A percentile compares a stretch with the other conserved stretches of the same genome.
Evolutionary conservation across 73 alveolate genomes (phyloP).

Genomic region (Diophrys appendiculata): DNA sequence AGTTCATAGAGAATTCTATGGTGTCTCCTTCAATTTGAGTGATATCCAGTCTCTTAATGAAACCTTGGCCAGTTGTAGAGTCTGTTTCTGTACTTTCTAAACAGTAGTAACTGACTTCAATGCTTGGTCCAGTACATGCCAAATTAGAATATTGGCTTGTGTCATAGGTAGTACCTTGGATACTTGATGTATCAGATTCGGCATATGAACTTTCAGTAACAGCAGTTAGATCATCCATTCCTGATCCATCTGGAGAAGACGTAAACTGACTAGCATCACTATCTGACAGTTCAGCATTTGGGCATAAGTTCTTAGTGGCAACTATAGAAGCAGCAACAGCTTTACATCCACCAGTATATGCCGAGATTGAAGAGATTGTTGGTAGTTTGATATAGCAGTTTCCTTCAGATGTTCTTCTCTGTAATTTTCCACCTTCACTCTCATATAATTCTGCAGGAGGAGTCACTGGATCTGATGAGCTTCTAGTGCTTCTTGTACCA

Average conservation of each 20-base stretch:
- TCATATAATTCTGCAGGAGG: too few relatives aligned
- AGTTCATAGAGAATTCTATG: conserved; percentile 2
- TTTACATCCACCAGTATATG: not conserved
- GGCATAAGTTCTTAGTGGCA: not conserved
- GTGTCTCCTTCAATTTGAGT: not conserved
- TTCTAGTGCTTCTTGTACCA: too few relatives aligned
- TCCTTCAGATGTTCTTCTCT: not conserved
- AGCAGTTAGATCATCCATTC: not conserved
- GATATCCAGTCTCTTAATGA: not conserved
- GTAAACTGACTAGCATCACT: not conserved
- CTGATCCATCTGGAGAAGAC: not conserved
- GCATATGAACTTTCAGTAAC: not conserved
- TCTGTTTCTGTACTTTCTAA: not conserved
- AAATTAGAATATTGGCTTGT: not conserved
- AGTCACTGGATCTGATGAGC: too few relatives aligned
- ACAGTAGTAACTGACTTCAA: not conserved
- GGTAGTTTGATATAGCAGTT: not conserved
- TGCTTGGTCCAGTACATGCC: conserved; percentile 5
- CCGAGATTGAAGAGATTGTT: not conserved
- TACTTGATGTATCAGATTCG: not conserved
- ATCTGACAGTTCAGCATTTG: not conserved
- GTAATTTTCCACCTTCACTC: not conserved
- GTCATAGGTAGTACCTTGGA: not conserved
- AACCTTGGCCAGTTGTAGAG: not conserved
- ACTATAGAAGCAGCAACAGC: not conserved